Evolutionary conservation across 2,329 filamentous ascomycete genomes (phyloP), one percentile per base, ranked within the genome.

Genomic region (Dactylonectria macrodidyma): DNA sequence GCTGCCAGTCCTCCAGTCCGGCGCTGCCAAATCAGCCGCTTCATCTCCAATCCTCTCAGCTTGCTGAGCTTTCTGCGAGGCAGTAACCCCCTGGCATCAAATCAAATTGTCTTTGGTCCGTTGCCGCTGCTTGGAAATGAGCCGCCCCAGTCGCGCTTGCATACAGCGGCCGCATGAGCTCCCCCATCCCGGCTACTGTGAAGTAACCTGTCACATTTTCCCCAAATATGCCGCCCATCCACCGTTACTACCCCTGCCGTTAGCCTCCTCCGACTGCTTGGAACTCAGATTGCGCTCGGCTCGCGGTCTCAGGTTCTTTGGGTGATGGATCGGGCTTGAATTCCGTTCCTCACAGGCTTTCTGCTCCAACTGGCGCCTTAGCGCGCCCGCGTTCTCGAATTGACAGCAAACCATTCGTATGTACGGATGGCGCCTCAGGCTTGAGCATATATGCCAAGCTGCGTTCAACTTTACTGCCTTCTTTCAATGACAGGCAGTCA

Each of bases 121-220:
- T 46, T 71, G 61, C 48, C 57, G 55, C 50, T 46, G 22, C 47
- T 48, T 73, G 66, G 63, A 69, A 70, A 71, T 70, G 73, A 72
- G 71, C 58, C 54, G 62, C 67, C 72, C 61, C 61, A 70, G 66
- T 68, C 63, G 61, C 62, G 60, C 57, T 68, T 70, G 69, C 73
- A 61, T 73, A 66, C 47, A 73, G 74, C 68, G 71, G 71, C 67
- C 73, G 73, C 73, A 75, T 75, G 69, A 75, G 72, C 67, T 68
- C 64, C 63, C 54, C 38, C 46, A 68, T 58, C 64, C 71, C 59
- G 62, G 71, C 58, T 57, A 47, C 69, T 71, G 62, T 30, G 26
- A 30, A 30, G 26, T 73, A 70, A 76, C 74, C 73, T 61, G 70
- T 73, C 73, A 74, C 65, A 75, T 76, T 73, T 67, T 57, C 54